Evolutionary conservation across 2,329 filamentous ascomycete species (phyloP).

Genomic region (Fusarium sp.): DNA sequence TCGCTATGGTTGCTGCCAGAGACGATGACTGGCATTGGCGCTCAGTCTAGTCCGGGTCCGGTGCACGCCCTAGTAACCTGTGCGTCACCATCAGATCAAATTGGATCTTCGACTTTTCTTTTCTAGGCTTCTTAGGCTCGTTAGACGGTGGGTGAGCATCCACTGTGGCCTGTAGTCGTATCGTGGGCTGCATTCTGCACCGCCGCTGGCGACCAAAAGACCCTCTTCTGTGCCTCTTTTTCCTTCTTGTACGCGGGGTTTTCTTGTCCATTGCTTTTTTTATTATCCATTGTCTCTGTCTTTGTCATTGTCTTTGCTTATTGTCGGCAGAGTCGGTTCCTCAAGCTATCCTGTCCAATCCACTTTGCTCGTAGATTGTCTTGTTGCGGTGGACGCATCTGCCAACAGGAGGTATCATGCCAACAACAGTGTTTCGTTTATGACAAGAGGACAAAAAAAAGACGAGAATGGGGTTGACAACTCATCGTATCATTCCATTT

Average conservation of each 20-base stretch:
- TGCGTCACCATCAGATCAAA: conserved; percentile 51
- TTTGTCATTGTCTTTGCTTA: conserved; percentile 15
- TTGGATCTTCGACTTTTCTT: conserved; percentile 46
- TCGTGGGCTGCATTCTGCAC: conserved; percentile 23
- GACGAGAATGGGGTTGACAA: conserved; percentile 17
- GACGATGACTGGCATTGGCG: conserved; percentile 51
- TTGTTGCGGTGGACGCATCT: conserved; percentile 40
- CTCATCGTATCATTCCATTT: conserved; percentile 25
- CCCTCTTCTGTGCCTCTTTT: conserved; percentile 28
- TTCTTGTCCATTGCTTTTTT: conserved; percentile 8
- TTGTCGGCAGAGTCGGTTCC: conserved; percentile 18
- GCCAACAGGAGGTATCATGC: conserved; percentile 37
- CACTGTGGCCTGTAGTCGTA: neutral
- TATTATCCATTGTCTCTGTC: neutral
- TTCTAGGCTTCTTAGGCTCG: neutral
- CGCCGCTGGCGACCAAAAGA: conserved; percentile 45
- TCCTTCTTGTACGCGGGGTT: conserved; percentile 6
- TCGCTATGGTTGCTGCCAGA: conserved; percentile 44
- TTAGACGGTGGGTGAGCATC: neutral
- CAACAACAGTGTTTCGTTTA: conserved; percentile 29
- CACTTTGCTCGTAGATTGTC: conserved; percentile 34
- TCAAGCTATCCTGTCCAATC: conserved; percentile 24
- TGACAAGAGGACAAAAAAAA: conserved; percentile 21
- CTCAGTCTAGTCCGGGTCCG: conserved; percentile 47
- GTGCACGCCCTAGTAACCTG: conserved; percentile 46